Evolutionary conservation across 1,139 yeast genomes (phyloP), one percentile per base, ranked within the genome.

Genomic region (Suhomyces ambrosiae): DNA sequence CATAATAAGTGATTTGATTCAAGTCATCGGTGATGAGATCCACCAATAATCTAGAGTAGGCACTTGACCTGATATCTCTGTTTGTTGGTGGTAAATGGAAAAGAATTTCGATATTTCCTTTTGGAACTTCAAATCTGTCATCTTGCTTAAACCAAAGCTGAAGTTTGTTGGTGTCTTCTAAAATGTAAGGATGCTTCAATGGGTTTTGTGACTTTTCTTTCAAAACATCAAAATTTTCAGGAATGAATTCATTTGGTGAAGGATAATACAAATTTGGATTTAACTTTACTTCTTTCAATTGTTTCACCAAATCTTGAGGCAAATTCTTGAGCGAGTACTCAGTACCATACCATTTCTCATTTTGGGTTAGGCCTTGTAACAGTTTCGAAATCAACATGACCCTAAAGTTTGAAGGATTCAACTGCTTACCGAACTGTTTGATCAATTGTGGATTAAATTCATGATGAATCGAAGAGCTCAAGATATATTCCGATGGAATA

Each of bases 261-360:
- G 97, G 97, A 44, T 86, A 65, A 44, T 71, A 76, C 32, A 87
- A 71, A 8, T 58, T 50, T 1, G 65, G 59, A 44, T 76, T 72
- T 5, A 62, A 54, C 2, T 61, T 53, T 3, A 52, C 59, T 7
- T 52, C 50, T 19, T 62, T 49, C 14, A 84, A 52, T 28, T 56
- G 50, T 1, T 58, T 34, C 14, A 66, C 21, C 8, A 84, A 61
- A 0, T 61, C 62, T 0, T 48, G 27, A 2, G 78, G 65, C 16
- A 87, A 58, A 11, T 68, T 64, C 13, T 65, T 70, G 30, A 74
- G 61, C 3, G 76, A 63, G 54, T 88, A 86, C 47, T 85, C 84
- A 0, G 97, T 88, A 4, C 95, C 96, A 54, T 92, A 92, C 96
- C 96, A 90, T 52, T 78, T 71, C 59, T 92, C 98, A 11, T 52